Evolutionary conservation across 108 stramenopile genomes (phyloP).

Genomic region (Aurantiochytrium sp.): DNA sequence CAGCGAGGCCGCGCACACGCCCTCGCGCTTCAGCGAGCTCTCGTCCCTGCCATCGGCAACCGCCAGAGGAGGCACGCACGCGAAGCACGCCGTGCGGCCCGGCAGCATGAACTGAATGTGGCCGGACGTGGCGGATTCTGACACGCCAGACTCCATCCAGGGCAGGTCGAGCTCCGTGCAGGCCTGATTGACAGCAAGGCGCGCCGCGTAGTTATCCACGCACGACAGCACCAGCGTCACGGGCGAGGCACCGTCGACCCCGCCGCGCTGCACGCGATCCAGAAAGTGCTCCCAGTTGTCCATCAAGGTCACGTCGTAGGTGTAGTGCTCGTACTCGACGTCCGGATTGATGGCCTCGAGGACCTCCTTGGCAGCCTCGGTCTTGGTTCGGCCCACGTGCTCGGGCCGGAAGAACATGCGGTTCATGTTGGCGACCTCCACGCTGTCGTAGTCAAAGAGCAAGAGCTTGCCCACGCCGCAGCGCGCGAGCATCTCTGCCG

Average conservation of each 20-base stretch:
- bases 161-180: conserved; percentile 17
- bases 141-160: conserved; percentile 37
- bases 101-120: conserved; percentile 33
- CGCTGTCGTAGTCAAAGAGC: conserved; percentile 34
- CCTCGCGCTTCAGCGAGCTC: conserved; percentile 25
- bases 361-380: conserved; percentile 27
- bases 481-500: conserved; percentile 34
- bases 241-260: not conserved
- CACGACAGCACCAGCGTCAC: conserved; percentile 21
- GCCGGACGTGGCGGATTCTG: conserved; percentile 16
- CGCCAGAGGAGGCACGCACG: conserved; percentile 24
- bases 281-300: conserved; percentile 29
- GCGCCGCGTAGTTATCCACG: conserved; percentile 37
- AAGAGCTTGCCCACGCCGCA: conserved; percentile 36
- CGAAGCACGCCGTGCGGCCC: conserved; percentile 35
- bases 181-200: conserved; percentile 30
- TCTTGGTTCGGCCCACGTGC: not conserved
- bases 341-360: conserved; percentile 32
- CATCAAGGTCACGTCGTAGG: conserved; percentile 12
- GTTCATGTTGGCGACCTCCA: conserved; percentile 37
- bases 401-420: conserved; percentile 32
- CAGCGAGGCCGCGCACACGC: conserved; percentile 32
- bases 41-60: conserved; percentile 17
- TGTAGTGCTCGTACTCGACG: not conserved
- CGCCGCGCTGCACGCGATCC: conserved; percentile 10